phyloP scores from a whole-genome alignment of 192 early-diverging fungal species.

The Funneliformis geosporum region DNA sequence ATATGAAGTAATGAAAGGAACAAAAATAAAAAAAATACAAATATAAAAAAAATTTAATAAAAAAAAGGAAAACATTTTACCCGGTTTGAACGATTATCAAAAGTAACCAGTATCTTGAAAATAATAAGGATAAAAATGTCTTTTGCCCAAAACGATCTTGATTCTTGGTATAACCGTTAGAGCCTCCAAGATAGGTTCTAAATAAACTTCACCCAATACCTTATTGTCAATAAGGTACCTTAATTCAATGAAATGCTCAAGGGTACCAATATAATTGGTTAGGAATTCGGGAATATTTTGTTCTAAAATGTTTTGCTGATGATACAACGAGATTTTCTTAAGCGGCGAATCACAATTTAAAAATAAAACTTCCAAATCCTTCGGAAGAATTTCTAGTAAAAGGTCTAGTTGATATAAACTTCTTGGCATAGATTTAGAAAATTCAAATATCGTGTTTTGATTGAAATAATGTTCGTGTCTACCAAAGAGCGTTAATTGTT shows the following conservation, averaged over 20 bases:
- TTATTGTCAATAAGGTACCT: background rate
- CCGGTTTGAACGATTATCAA: background rate
- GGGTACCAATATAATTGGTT: background rate
- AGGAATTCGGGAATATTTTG: background rate
- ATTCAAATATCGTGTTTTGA: background rate
- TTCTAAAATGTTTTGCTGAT: background rate
- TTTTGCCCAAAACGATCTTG: background rate
- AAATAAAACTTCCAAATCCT: background rate
- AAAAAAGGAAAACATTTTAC: no score
- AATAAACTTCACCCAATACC: background rate
- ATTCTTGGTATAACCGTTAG: background rate
- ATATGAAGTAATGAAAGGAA: no score
- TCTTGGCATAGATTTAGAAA: background rate
- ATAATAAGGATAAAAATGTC: background rate
- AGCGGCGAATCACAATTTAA: background rate
- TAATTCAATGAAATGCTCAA: background rate
- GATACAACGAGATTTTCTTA: background rate
- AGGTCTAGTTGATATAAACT: background rate
- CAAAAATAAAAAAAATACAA: no score
- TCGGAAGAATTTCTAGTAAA: background rate
- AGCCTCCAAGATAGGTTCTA: background rate
- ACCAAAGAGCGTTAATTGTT: background rate
- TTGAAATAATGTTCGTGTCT: background rate
- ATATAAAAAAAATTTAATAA: no score
- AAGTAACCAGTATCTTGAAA: background rate